Percentiles rank a stretch among this genome's conserved stretches.
These are phyloP conservation scores for Aspergillus coremiiformis DNA, from an alignment of 495 filamentous ascomycete genomes.

Conservation along the genomic window DNA sequence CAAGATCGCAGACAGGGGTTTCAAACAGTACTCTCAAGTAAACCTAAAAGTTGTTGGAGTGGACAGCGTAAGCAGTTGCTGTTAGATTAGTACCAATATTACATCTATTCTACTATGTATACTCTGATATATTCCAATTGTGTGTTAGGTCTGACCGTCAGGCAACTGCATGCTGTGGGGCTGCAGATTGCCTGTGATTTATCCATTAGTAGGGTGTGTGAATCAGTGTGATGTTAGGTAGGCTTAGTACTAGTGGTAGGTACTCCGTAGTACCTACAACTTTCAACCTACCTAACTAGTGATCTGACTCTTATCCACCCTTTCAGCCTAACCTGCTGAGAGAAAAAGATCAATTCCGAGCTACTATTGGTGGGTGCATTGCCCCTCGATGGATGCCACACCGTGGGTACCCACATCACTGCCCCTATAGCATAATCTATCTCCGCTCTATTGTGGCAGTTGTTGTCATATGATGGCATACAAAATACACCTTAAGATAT, in stretches of 20 bases:
- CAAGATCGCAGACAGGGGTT: too few relatives aligned
- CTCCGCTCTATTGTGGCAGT: slow-evolving; percentile 13
- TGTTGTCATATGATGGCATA: slow-evolving; percentile 15
- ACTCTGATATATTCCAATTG: too few relatives aligned
- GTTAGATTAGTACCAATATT: too few relatives aligned
- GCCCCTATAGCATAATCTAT: slow-evolving; percentile 3
- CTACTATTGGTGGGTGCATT: slow-evolving; percentile 11
- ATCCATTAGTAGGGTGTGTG: too few relatives aligned
- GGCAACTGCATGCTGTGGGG: slow-evolving; percentile 1
- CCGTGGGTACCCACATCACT: slow-evolving; percentile 1
- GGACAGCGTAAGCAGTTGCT: too few relatives aligned
- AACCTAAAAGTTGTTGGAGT: too few relatives aligned
- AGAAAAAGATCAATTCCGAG: not conserved
- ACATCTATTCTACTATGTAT: too few relatives aligned
- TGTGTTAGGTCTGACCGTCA: not conserved
- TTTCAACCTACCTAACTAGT: too few relatives aligned
- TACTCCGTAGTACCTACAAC: too few relatives aligned
- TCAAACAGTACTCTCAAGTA: too few relatives aligned
- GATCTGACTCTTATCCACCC: slow-evolving; percentile 11
- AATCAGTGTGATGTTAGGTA: not conserved
- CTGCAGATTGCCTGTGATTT: not conserved
- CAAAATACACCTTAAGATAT: not conserved
- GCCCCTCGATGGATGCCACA: slow-evolving; percentile 6
- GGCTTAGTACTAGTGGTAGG: too few relatives aligned
- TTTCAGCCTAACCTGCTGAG: slow-evolving; percentile 13